Percentiles rank a stretch among this genome's conserved stretches.
phyloP scores from a whole-genome alignment of 2,329 filamentous ascomycete species.

The Verticillium dahliae region DNA sequence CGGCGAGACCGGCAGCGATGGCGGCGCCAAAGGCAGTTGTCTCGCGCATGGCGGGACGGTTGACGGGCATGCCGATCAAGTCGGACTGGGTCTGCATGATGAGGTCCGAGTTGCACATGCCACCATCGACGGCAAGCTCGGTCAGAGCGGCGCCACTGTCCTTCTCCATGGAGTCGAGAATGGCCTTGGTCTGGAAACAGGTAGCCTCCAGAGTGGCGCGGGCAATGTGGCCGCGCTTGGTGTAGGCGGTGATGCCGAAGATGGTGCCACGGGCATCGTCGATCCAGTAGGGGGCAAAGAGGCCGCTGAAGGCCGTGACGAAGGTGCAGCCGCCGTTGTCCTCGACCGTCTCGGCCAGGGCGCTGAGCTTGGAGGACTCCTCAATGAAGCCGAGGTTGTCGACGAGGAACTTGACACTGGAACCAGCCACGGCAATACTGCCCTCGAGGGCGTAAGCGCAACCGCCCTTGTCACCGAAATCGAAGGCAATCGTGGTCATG shows the following conservation, averaged over 20 bases:
- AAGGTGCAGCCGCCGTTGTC: constrained; percentile 73
- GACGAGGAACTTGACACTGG: constrained; percentile 63
- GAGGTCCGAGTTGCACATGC: constrained; percentile 74
- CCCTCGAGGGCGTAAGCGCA: constrained; percentile 72
- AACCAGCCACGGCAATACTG: constrained; percentile 70
- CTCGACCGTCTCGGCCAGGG: constrained; percentile 39
- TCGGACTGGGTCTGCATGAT: constrained; percentile 82
- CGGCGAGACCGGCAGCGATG: constrained; percentile 74
- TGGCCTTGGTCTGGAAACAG: constrained; percentile 78
- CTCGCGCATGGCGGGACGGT: constrained; percentile 75
- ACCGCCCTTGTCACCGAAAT: constrained; percentile 56
- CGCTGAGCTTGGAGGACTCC: constrained; percentile 35
- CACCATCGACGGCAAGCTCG: constrained; percentile 75
- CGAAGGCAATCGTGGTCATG: constrained; percentile 70
- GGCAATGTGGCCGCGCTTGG: constrained; percentile 69
- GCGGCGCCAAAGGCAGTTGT: constrained; percentile 77
- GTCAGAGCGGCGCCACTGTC: constrained; percentile 68
- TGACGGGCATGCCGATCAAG: constrained; percentile 71
- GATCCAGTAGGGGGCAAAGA: constrained; percentile 82
- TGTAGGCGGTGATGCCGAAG: constrained; percentile 73
- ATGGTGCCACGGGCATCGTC: constrained; percentile 77
- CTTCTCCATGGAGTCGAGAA: constrained; percentile 73
- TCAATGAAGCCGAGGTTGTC: constrained; percentile 52
- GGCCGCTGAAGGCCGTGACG: constrained; percentile 73
- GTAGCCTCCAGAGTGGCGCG: constrained; percentile 75